Evolutionary conservation across 2,329 filamentous ascomycete species (phyloP).

Genomic region (Colletotrichum sp.): DNA sequence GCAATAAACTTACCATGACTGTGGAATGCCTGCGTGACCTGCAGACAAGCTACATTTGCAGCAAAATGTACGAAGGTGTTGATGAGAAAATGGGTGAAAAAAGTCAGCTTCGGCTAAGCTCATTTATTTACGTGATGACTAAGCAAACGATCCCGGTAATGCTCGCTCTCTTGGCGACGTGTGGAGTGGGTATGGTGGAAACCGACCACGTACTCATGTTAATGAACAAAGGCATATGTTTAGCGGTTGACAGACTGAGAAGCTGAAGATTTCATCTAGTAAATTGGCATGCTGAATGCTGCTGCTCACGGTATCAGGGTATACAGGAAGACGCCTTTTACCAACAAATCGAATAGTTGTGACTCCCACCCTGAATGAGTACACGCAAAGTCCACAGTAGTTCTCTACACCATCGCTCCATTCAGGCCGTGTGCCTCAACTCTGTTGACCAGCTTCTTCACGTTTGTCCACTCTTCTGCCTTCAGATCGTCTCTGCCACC

Average conservation of each 20-base stretch:
- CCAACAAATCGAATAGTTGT: slow-evolving; percentile 18
- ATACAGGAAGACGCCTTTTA: slow-evolving; percentile 21
- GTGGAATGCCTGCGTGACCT: background rate
- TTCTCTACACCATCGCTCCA: slow-evolving; percentile 41
- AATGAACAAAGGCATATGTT: background rate
- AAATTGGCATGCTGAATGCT: background rate
- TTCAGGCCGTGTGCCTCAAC: slow-evolving; percentile 68
- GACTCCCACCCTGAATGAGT: slow-evolving; percentile 18
- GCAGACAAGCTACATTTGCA: background rate
- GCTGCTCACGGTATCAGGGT: slow-evolving; percentile 16
- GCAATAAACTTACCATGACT: slow-evolving; percentile 25
- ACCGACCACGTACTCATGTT: background rate
- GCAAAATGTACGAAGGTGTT: background rate
- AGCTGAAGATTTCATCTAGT: background rate
- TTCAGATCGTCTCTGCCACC: slow-evolving; percentile 85
- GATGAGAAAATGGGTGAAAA: background rate
- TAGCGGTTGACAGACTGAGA: background rate
- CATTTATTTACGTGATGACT: slow-evolving; percentile 8
- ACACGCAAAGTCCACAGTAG: slow-evolving; percentile 26
- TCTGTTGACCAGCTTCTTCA: slow-evolving; percentile 86
- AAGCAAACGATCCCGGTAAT: background rate
- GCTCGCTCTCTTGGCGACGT: background rate
- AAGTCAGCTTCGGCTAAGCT: background rate
- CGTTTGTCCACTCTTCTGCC: slow-evolving; percentile 88
- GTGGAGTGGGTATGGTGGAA: background rate